These are phyloP conservation scores for Colletotrichum sp. DNA, from an alignment of 2,329 filamentous ascomycete genomes.

Conservation along the genomic window DNA sequence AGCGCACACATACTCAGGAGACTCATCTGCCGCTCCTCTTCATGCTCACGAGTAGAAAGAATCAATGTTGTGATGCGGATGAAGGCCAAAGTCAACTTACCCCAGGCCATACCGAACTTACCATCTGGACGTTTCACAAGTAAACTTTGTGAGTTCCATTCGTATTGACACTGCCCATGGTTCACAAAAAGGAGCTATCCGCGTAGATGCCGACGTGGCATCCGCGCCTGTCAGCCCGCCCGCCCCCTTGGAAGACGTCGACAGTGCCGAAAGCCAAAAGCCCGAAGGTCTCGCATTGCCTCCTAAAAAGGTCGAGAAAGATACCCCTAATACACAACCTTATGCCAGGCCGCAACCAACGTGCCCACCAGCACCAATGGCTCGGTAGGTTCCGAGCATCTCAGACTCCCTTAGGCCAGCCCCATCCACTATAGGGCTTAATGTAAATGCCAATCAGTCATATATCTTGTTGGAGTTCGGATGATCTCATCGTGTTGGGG, in stretches of 20 bases:
- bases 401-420: background rate
- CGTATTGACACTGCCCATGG: background rate
- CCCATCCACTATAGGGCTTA: background rate
- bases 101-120: background rate
- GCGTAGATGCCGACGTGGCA: background rate
- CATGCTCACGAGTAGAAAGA: background rate
- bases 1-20: background rate
- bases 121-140: background rate
- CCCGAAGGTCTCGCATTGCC: background rate
- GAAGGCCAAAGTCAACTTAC: background rate
- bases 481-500: background rate
- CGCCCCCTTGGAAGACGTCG: background rate
- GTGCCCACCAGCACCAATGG: background rate
- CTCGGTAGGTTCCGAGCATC: background rate
- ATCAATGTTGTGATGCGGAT: background rate
- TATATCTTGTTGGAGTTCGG: background rate
- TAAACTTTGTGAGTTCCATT: background rate
- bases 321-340: background rate
- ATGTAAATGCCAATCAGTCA: background rate
- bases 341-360: background rate
- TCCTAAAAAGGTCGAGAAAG: background rate
- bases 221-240: background rate
- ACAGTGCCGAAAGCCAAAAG: background rate
- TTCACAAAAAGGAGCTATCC: background rate
- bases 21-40: background rate